Base-by-base conservation (phyloP, 148 eudicot species). In the Rheum nobile region DNA sequence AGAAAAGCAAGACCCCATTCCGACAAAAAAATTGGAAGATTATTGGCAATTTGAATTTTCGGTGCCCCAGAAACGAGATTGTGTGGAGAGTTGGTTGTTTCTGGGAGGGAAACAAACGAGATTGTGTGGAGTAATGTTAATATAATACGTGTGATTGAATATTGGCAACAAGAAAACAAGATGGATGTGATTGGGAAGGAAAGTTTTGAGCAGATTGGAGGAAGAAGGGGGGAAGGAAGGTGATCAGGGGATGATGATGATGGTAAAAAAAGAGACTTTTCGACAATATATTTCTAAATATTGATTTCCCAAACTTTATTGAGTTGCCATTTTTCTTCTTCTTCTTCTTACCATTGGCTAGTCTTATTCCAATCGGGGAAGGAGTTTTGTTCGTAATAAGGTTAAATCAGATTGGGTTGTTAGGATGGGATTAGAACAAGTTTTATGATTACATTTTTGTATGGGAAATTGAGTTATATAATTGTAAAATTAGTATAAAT, bases 1-100 rank as follows among this genome's bases (percentile, higher is more conserved):
- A 6, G 77, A 75, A 1, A 75, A 34, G 31, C 77, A 75, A 5
- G 32, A 9, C 46, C 77, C 77, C 77, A 75, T 75, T 21, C 7
- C 28, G 32, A 28, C 29, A 6, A 10, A 26, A 26, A 50, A 11
- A 1, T 3, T 14, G 7, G 65, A 7, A n/a, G 55, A 68, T 8
- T 34, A 21, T 35, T 35, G 13, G 46, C 72, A 44, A 19, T n/a
- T 37, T 29, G 19, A 43, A 8, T 24, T 41, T 21, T n/a, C 52
- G 10, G 19, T 2, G 19, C 21, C 10, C 35, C 37, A 13, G 31
- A 29, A 38, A 24, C 35, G 13, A 41, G 43, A 8, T 41, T 47
- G 8, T 42, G 14, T 11, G 46, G 52, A 47, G 52, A 47, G 52
- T 50, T 50, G 26, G 7, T 68, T 68, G 71, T 35, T 68, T 34